A percentile compares a stretch with the other conserved stretches of the same genome.
phyloP scores from a whole-genome alignment of 2,329 filamentous ascomycete genomes.

The Clarireedia homoeocarpa region DNA sequence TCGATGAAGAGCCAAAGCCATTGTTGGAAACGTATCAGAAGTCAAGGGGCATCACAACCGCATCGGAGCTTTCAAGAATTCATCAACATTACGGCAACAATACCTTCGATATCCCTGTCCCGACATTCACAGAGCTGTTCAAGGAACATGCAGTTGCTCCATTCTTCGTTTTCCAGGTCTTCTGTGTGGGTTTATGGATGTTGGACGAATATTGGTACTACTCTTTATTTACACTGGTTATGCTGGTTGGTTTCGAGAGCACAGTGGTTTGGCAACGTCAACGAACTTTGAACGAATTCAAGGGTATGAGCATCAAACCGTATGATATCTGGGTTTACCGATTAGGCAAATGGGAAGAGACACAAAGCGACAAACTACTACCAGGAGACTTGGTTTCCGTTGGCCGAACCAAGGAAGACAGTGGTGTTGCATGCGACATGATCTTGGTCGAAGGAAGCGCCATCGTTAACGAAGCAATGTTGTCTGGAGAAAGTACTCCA shows the following conservation, averaged over 20 bases:
- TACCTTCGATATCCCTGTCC: constrained; percentile 95
- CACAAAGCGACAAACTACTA: constrained; percentile 83
- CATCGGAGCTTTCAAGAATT: constrained; percentile 69
- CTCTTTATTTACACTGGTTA: constrained; percentile 95
- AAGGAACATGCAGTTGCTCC: constrained; percentile 97
- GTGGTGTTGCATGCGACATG: constrained; percentile 96
- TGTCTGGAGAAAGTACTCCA: constrained; percentile 95
- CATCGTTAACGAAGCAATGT: constrained; percentile 99
- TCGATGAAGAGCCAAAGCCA: constrained; percentile 82
- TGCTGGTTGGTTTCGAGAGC: constrained; percentile 96
- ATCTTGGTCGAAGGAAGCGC: constrained; percentile 87
- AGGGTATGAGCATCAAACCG: constrained; percentile 98
- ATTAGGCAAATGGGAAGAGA: constrained; percentile 78
- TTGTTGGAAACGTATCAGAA: constrained; percentile 69
- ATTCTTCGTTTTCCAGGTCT: constrained; percentile 98
- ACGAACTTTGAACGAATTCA: constrained; percentile 90
- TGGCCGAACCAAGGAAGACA: constrained; percentile 89
- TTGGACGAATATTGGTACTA: constrained; percentile 99
- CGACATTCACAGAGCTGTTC: constrained; percentile 91
- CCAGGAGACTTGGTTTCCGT: constrained; percentile 92
- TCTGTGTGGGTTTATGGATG: constrained; percentile 98
- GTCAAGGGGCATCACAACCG: constrained; percentile 64
- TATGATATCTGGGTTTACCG: constrained; percentile 92
- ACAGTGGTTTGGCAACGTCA: constrained; percentile 99
- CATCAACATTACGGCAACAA: constrained; percentile 94